phyloP scores from a whole-genome alignment of 768 basidiomycete species.

The Leccinum broughii region DNA sequence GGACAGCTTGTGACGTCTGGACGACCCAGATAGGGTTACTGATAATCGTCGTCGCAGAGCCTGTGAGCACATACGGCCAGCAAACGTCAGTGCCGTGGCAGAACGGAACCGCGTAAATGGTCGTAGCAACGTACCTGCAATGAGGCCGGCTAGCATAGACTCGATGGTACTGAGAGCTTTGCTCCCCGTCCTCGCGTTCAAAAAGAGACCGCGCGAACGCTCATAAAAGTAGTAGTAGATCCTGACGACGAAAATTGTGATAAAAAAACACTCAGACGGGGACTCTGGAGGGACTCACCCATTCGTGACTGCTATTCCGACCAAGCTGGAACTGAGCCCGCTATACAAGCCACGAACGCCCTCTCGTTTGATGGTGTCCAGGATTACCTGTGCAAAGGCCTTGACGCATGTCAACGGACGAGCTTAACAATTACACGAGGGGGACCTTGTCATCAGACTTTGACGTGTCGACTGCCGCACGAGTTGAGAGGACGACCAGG shows the following conservation, averaged over 20 bases:
- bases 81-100: not conserved
- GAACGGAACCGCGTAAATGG: not conserved
- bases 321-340: slow-evolving; percentile 79
- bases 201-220: slow-evolving; percentile 56
- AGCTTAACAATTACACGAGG: not conserved
- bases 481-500: slow-evolving; percentile 87
- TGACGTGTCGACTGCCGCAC: slow-evolving; percentile 82
- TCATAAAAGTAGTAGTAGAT: slow-evolving; percentile 95
- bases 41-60: slow-evolving; percentile 83
- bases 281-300: slow-evolving; percentile 50
- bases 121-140: slow-evolving; percentile 60
- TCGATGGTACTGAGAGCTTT: slow-evolving; percentile 83
- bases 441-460: slow-evolving; percentile 73
- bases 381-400: slow-evolving; percentile 64
- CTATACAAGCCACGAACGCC: slow-evolving; percentile 84
- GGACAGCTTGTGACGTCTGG: slow-evolving; percentile 85
- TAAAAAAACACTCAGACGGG: not conserved
- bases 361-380: slow-evolving; percentile 81
- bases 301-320: slow-evolving; percentile 93
- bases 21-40: slow-evolving; percentile 98
- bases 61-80: slow-evolving; percentile 37
- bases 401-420: slow-evolving; percentile 28
- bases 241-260: slow-evolving; percentile 37
- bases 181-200: slow-evolving; percentile 53
- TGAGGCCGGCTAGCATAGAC: slow-evolving; percentile 83